Conservation (phyloP, 2,329 filamentous ascomycete species). For the Fonsecaea multimorphosa region DNA sequence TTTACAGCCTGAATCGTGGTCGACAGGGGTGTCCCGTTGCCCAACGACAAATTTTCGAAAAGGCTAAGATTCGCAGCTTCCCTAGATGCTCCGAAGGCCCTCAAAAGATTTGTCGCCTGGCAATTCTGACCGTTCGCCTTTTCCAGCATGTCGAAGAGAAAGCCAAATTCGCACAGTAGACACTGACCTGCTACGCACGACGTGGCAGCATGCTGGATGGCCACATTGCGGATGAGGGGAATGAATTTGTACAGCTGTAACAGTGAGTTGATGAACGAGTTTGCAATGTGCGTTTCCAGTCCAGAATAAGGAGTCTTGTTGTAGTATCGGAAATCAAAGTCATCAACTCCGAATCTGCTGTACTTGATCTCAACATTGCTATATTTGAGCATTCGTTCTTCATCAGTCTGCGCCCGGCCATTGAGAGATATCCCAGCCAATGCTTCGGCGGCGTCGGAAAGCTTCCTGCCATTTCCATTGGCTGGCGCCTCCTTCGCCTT, state of each 20-base stretch:
- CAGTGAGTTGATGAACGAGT: conserved; percentile 93
- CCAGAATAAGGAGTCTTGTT: conserved; percentile 93
- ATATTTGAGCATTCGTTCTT: conserved; percentile 87
- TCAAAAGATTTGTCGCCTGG: conserved; percentile 92
- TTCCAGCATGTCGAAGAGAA: conserved; percentile 96
- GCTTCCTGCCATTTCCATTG: conserved; percentile 47
- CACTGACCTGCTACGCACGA: conserved; percentile 83
- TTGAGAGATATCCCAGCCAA: conserved; percentile 73
- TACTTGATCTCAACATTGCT: conserved; percentile 97
- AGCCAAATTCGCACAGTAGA: conserved; percentile 91
- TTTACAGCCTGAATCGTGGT: conserved; percentile 85
- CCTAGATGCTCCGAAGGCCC: conserved; percentile 82
- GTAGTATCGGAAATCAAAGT: conserved; percentile 98
- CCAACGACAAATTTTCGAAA: conserved; percentile 74
- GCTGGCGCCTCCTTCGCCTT: conserved; percentile 72
- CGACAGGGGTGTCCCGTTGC: conserved; percentile 73
- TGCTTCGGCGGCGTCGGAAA: conserved; percentile 66
- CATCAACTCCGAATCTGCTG: conserved; percentile 98
- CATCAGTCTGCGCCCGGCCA: conserved; percentile 66
- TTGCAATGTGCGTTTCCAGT: conserved; percentile 92
- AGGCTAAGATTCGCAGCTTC: conserved; percentile 79
- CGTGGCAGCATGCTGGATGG: conserved; percentile 85
- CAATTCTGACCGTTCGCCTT: conserved; percentile 94
- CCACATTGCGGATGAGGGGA: conserved; percentile 82
- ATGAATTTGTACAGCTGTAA: conserved; percentile 92